phyloP scores from a whole-genome alignment of 371 early-diverging fungal species.

The Parasitella parasitica region DNA sequence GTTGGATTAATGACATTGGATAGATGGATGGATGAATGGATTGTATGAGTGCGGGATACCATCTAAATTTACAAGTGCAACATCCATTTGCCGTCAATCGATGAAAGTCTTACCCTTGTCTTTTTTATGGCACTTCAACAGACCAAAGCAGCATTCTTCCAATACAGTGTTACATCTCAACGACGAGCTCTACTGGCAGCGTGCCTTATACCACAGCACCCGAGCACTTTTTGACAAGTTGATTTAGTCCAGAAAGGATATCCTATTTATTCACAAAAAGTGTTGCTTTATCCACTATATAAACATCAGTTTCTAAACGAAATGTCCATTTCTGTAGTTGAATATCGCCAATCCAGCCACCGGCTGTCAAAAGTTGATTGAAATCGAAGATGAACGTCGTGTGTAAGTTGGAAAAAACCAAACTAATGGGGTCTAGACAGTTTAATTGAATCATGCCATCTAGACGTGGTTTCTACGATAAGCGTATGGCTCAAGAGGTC shows the following conservation, averaged over 20 bases:
- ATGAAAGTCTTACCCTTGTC: background rate
- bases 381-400: slow-evolving; percentile 94
- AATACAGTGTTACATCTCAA: background rate
- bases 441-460: background rate
- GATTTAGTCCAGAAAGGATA: background rate
- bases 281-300: background rate
- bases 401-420: slow-evolving; percentile 68
- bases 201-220: background rate
- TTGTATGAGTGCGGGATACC: too few species aligned
- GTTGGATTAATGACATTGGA: background rate
- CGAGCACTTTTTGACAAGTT: background rate
- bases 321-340: slow-evolving; percentile 62
- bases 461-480: slow-evolving; percentile 97
- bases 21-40: background rate
- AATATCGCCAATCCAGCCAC: slow-evolving; percentile 97
- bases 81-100: background rate
- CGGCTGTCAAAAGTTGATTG: slow-evolving; percentile 96
- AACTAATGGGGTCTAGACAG: background rate
- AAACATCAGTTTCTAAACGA: background rate
- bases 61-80: background rate
- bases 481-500: slow-evolving; percentile 96
- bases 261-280: background rate
- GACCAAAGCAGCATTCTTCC: too few species aligned
- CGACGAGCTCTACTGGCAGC: background rate
- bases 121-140: background rate